phyloP scores from a whole-genome alignment of 2,329 filamentous ascomycete genomes.

The Ceratocystis smalleyi region DNA sequence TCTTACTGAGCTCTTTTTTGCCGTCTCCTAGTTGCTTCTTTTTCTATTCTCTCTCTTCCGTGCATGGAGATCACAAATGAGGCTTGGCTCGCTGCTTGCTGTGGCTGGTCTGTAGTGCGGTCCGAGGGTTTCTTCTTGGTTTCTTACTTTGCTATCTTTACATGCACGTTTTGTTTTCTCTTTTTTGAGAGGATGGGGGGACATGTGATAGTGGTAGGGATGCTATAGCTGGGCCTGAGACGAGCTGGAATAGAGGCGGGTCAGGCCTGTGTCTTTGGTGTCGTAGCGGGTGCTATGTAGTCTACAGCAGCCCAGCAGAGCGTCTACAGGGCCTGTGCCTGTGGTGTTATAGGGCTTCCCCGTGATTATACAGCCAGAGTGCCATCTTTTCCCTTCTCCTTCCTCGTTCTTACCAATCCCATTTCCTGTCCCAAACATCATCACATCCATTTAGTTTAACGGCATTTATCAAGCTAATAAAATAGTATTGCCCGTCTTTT shows the following conservation, averaged over 20 bases:
- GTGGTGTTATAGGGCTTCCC: no score
- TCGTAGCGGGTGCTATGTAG: no score
- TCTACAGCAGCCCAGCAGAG: no score
- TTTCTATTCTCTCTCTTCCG: not conserved
- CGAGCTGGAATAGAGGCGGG: no score
- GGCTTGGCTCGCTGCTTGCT: not conserved
- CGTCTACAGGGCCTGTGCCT: no score
- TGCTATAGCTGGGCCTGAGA: no score
- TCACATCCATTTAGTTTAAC: not conserved
- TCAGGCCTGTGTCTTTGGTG: no score
- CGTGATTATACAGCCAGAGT: no score
- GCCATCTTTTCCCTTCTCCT: not conserved
- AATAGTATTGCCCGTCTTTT: not conserved
- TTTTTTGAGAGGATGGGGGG: not conserved
- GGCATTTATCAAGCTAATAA: no score
- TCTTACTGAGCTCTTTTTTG: no score
- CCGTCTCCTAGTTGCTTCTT: not conserved
- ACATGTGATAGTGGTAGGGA: not conserved
- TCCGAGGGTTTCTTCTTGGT: not conserved
- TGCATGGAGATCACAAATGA: not conserved
- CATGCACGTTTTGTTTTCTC: not conserved
- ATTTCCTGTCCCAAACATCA: slow-evolving; percentile 1
- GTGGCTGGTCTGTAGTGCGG: not conserved
- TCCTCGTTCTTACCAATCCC: not conserved
- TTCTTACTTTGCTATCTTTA: not conserved